Base-by-base conservation (phyloP, 208 protist species). In the Balamuthia mandrillaris region DNA sequence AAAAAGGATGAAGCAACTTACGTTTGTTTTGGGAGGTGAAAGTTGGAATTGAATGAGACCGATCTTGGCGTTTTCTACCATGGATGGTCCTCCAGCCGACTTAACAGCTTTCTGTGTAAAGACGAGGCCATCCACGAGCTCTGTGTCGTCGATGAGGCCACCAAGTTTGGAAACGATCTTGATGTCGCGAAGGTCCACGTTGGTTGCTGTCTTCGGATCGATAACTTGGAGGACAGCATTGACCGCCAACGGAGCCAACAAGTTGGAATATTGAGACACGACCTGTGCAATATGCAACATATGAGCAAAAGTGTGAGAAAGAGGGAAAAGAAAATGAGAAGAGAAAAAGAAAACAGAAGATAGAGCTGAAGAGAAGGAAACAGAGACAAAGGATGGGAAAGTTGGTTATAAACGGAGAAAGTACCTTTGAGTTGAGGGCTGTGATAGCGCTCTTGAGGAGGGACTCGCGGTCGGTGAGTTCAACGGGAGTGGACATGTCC, bases 41-140 rank as follows among this genome's bases (percentile, higher is more conserved):
- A 99, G 91, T 87, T 96, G 96, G 91, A 99, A 99, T 93, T 99
- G 98, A 84, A 99, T 99, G 5, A 99, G 91, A 70, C 94, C 98
- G 90, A 99, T 98, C 85, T 99, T 99, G 14, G 98, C 98, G 56
- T 99, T 97, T 79, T 97, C 88, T 33, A 98, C 93, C 44, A 91
- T 84, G 24, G 94, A 95, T 49, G 96, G 96, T 5, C 96, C 97
- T 77, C 95, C 96, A n/a, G 95, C 96, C 24, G 93, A 86, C 52
- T 96, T 93, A 29, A 92, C 52, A 3, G 65, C 61, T 14, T 70
- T 87, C 51, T 98, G 96, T 70, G 95, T 95, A 86, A 99, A 97
- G 24, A 98, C 94, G 49, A 98, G 91, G 70, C 97, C 95, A 68
- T 93, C 79, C 18, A 99, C 91, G 31, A 99, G 89, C 90, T 98